Conservation (phyloP, 495 filamentous ascomycete genomes). For the Penicillium malachiteum region DNA sequence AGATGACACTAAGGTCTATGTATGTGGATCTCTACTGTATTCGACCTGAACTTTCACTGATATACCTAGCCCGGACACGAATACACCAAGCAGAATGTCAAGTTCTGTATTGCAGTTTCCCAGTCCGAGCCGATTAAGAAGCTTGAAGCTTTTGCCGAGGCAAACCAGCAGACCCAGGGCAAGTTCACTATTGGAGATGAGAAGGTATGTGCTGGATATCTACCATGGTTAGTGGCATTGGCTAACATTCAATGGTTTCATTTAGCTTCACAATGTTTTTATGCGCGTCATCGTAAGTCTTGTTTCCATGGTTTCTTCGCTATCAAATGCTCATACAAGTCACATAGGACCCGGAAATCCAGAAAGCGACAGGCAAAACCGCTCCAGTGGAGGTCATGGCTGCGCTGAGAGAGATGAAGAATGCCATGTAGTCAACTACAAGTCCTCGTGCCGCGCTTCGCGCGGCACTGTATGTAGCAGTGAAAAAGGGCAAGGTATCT, state of each 20-base stretch:
- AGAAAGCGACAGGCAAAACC: slow-evolving; percentile 78
- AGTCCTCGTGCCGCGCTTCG: too few species aligned
- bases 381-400: slow-evolving; percentile 85
- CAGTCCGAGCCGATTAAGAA: slow-evolving; percentile 74
- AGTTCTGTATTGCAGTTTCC: slow-evolving; percentile 74
- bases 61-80: slow-evolving; percentile 78
- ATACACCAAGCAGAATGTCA: slow-evolving; percentile 92
- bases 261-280: slow-evolving; percentile 91
- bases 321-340: background rate
- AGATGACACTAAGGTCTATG: slow-evolving; percentile 91
- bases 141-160: slow-evolving; percentile 71
- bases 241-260: slow-evolving; percentile 9
- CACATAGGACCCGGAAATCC: slow-evolving; percentile 73
- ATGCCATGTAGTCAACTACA: slow-evolving; percentile 35
- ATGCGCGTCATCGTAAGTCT: slow-evolving; percentile 79
- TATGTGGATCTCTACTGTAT: slow-evolving; percentile 42
- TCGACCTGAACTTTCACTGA: background rate
- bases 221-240: background rate
- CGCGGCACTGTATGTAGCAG: too few species aligned
- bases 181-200: slow-evolving; percentile 97
- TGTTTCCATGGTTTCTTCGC: background rate
- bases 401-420: slow-evolving; percentile 89
- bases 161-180: slow-evolving; percentile 85
- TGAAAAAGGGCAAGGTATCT: too few species aligned
- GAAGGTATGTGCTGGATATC: slow-evolving; percentile 61